phyloP scores from a whole-genome alignment of 495 filamentous ascomycete species.

The Neohortaea acidophila region DNA sequence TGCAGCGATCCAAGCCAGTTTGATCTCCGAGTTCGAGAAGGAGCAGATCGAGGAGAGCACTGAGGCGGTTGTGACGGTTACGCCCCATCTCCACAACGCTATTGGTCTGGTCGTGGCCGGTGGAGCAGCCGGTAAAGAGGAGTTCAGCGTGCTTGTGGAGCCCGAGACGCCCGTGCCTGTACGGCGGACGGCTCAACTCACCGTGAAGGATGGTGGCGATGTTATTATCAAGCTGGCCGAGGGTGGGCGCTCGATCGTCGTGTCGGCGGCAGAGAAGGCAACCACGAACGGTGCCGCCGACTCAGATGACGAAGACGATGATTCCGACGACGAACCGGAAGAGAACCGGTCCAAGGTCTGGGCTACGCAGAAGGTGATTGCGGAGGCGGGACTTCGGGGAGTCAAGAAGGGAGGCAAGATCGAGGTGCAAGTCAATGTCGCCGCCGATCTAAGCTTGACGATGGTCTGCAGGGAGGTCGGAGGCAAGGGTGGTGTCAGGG shows the following conservation, averaged over 20 bases:
- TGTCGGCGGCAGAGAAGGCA: slow-evolving; percentile 68
- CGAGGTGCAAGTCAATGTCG: slow-evolving; percentile 81
- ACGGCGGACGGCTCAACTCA: slow-evolving; percentile 62
- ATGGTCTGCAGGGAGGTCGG: slow-evolving; percentile 75
- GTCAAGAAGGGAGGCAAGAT: slow-evolving; percentile 82
- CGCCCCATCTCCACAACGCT: slow-evolving; percentile 72
- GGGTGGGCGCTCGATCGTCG: slow-evolving; percentile 73
- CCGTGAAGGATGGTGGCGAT: slow-evolving; percentile 60
- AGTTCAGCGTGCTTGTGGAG: slow-evolving; percentile 63
- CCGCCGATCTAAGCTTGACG: slow-evolving; percentile 57
- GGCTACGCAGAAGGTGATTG: slow-evolving; percentile 71
- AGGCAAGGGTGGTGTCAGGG: slow-evolving; percentile 69
- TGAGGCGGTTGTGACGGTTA: slow-evolving; percentile 86
- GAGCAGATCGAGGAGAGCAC: slow-evolving; percentile 92
- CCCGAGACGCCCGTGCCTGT: slow-evolving; percentile 83
- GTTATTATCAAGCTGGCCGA: slow-evolving; percentile 78
- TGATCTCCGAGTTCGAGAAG: slow-evolving; percentile 80
- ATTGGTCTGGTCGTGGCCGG: slow-evolving; percentile 70
- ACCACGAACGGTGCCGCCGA: slow-evolving; percentile 43
- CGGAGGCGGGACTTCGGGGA: slow-evolving; percentile 67
- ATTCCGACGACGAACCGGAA: slow-evolving; percentile 69
- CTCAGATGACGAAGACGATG: slow-evolving; percentile 46
- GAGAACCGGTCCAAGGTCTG: slow-evolving; percentile 82
- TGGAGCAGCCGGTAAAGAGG: slow-evolving; percentile 41
- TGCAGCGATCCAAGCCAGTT: slow-evolving; percentile 84